Conservation (phyloP, 2,329 filamentous ascomycete genomes). For the Colletotrichum spaethianum region DNA sequence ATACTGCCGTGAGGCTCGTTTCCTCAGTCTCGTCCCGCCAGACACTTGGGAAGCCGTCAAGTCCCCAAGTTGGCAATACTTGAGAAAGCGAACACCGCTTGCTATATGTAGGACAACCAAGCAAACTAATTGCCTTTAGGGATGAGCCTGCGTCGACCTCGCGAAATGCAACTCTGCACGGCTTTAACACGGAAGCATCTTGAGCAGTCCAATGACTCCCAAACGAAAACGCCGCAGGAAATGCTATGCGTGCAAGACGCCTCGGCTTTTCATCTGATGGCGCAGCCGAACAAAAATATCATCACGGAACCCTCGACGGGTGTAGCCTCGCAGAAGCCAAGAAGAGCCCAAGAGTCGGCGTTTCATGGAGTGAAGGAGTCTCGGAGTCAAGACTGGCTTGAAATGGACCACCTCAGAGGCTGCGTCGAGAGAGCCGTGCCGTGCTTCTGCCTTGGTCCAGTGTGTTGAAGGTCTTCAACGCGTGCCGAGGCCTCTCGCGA, state of each 20-base stretch:
- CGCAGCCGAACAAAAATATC: background rate
- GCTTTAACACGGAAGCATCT: background rate
- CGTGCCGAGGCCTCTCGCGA: background rate
- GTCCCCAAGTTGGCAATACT: background rate
- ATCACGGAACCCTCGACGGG: background rate
- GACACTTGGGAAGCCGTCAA: background rate
- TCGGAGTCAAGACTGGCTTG: background rate
- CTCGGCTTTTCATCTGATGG: background rate
- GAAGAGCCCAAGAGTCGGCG: background rate
- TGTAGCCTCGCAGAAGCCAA: background rate
- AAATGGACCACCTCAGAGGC: background rate
- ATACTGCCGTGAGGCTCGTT: background rate
- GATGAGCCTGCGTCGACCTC: background rate
- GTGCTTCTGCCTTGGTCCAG: background rate
- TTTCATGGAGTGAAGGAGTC: background rate
- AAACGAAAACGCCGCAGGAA: background rate
- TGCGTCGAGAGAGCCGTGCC: background rate
- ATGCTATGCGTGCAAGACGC: background rate
- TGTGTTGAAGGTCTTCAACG: background rate
- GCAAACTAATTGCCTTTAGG: background rate
- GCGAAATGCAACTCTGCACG: background rate
- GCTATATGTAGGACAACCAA: background rate
- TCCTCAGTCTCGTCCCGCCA: background rate
- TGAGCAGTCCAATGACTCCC: background rate
- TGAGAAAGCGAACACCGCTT: background rate